A percentile compares a stretch with the other conserved stretches of the same genome.
These are phyloP conservation scores for Leishmania tarentolae DNA, from an alignment of 208 protist genomes.

Conservation along the genomic window DNA sequence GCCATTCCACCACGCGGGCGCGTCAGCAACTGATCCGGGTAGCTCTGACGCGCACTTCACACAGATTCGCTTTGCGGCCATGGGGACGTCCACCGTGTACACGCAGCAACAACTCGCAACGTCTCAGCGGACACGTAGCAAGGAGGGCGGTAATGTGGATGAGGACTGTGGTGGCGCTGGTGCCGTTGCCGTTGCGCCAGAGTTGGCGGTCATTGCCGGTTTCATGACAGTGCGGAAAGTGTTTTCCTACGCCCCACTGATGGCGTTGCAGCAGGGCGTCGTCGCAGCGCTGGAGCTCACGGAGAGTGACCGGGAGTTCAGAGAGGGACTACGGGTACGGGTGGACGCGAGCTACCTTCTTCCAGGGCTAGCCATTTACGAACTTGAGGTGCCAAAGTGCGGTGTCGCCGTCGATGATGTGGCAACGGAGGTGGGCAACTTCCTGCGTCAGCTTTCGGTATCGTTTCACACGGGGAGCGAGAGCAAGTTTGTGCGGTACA, in stretches of 20 bases:
- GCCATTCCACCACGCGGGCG: neutral
- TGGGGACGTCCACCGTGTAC: slow-evolving; percentile 13
- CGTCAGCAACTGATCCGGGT: neutral
- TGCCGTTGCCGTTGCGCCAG: neutral
- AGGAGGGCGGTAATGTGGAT: slow-evolving; percentile 1
- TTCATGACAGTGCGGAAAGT: slow-evolving; percentile 35
- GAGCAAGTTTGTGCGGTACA: slow-evolving; percentile 74
- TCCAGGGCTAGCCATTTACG: slow-evolving; percentile 43
- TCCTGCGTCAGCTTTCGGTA: slow-evolving; percentile 41
- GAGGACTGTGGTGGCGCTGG: neutral
- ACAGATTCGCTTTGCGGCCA: slow-evolving; percentile 27
- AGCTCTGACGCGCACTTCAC: slow-evolving; percentile 27
- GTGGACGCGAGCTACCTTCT: slow-evolving; percentile 33
- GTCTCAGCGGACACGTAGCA: neutral
- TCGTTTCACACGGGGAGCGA: slow-evolving; percentile 50
- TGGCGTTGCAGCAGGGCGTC: slow-evolving; percentile 1
- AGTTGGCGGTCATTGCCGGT: slow-evolving; percentile 16
- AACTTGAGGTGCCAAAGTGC: slow-evolving; percentile 71
- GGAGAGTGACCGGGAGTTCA: slow-evolving; percentile 12
- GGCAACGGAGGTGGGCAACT: slow-evolving; percentile 36
- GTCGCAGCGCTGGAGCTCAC: neutral
- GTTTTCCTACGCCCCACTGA: slow-evolving; percentile 33
- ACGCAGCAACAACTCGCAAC: slow-evolving; percentile 11
- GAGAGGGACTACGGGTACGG: slow-evolving; percentile 25
- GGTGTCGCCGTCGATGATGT: slow-evolving; percentile 52